These are phyloP conservation scores for Ogataea kodamae DNA, from an alignment of 805 yeast genomes.

Conservation along the genomic window DNA sequence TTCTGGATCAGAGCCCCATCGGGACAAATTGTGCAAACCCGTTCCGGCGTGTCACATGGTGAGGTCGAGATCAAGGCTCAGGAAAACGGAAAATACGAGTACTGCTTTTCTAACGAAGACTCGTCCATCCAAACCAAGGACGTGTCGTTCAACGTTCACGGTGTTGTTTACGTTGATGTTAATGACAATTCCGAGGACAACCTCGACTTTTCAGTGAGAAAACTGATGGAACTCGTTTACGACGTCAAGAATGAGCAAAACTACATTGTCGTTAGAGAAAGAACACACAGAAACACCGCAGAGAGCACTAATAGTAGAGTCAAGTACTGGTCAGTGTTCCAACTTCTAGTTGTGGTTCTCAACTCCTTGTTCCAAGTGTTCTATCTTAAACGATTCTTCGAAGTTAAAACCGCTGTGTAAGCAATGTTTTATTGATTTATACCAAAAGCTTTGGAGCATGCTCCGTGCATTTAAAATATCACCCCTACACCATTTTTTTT, in stretches of 20 bases:
- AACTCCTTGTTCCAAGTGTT: constrained; percentile 92
- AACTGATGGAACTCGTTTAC: constrained; percentile 68
- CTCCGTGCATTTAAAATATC: too few relatives aligned
- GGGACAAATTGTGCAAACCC: constrained; percentile 48
- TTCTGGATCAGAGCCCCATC: constrained; percentile 48
- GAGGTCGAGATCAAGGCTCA: constrained; percentile 67
- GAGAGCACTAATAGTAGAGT: constrained; percentile 96
- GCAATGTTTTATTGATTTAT: too few relatives aligned
- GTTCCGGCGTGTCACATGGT: constrained; percentile 70
- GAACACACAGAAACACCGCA: constrained; percentile 97
- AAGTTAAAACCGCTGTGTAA: constrained; percentile 85
- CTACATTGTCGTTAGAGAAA: constrained; percentile 91
- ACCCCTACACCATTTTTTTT: constrained; percentile 11
- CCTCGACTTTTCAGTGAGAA: constrained; percentile 78
- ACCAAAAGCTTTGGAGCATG: too few relatives aligned
- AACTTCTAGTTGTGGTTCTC: constrained; percentile 75
- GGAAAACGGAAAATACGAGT: constrained; percentile 69
- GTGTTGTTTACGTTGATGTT: constrained; percentile 80
- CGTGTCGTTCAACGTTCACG: constrained; percentile 93
- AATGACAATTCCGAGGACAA: constrained; percentile 65
- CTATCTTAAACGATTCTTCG: constrained; percentile 91
- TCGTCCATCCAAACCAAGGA: constrained; percentile 73
- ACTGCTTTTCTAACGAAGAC: constrained; percentile 89
- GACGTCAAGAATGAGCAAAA: constrained; percentile 91
- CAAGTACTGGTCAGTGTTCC: constrained; percentile 97